Evolutionary conservation across 2,329 filamentous ascomycete species (phyloP).

Genomic region (Colletotrichum navitas): DNA sequence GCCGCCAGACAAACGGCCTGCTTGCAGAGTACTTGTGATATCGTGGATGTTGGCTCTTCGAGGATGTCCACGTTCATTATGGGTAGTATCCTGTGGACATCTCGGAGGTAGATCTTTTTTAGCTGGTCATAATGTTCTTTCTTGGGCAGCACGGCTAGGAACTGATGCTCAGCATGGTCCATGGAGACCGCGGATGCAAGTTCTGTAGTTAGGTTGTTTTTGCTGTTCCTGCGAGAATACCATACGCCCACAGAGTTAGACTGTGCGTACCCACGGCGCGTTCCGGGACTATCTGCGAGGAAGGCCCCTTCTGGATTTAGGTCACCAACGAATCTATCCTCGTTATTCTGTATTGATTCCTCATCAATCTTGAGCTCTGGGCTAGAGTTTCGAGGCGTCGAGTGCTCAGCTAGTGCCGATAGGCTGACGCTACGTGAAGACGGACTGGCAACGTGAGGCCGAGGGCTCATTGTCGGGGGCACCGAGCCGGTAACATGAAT

Average conservation of each 20-base stretch:
- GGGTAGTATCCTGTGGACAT: slow-evolving; percentile 44
- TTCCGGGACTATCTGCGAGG: slow-evolving; percentile 42
- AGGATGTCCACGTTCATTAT: slow-evolving; percentile 43
- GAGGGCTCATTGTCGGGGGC: not conserved
- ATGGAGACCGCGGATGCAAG: slow-evolving; percentile 26
- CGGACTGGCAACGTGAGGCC: not conserved
- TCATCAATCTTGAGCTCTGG: slow-evolving; percentile 19
- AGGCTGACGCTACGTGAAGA: not conserved
- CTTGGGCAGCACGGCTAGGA: slow-evolving; percentile 29
- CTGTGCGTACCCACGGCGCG: slow-evolving; percentile 32
- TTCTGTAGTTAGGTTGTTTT: slow-evolving; percentile 1
- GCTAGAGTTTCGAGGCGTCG: not conserved
- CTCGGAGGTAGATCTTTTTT: slow-evolving; percentile 35
- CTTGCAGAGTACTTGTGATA: slow-evolving; percentile 41
- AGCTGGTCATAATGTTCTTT: slow-evolving; percentile 43
- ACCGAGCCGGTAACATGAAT: not conserved
- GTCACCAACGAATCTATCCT: slow-evolving; percentile 44
- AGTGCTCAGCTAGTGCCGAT: not conserved
- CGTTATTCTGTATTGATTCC: slow-evolving; percentile 35
- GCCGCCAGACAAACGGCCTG: slow-evolving; percentile 45
- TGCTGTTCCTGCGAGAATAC: slow-evolving; percentile 33
- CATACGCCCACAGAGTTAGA: slow-evolving; percentile 41
- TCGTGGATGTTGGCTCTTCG: slow-evolving; percentile 41
- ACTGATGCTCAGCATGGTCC: slow-evolving; percentile 28
- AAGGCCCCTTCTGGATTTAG: slow-evolving; percentile 46